Evolutionary conservation across 306 rosid species (phyloP), one percentile per base, ranked within the genome.

Genomic region (Crotalaria pallida): DNA sequence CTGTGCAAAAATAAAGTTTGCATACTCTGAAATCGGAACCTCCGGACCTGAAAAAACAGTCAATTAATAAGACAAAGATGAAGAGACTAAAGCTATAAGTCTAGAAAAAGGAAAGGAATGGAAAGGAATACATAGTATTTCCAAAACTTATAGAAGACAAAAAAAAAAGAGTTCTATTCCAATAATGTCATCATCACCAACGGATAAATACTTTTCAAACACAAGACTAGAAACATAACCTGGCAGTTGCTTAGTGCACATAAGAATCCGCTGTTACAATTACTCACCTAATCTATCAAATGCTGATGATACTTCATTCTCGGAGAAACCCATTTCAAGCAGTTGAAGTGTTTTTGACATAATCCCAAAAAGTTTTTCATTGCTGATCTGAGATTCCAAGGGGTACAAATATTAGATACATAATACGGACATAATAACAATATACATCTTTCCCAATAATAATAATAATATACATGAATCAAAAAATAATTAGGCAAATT

Each of bases 261-360:
- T 44, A 47, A 36, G 57, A 69, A 69, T 66, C 13, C 18, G 71
- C 47, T 56, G 45, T 69, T 67, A 58, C n/a, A 66, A 77, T 61
- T 67, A 85, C 85, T 82, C 65, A 87, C 98, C 98, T 78, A 81
- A 76, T 76, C 52, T 88, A 79, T 94, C 98, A 41, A 94, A 67
- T 65, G 95, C 97, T 59, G 82, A 78, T 21, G 98, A 94, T 73
- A 94, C 92, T 84, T 94, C 92, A 49, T 58, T 81, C 86, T 94
- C 97, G 24, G 95, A 85, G 83, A 94, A 94, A 57, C 98, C 98
- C 95, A 94, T 94, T 81, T 91, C 91, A 72, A 94, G 91, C 84
- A 94, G 83, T 8, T 78, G 84, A 62, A 94, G 88, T 9, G 97
- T 85, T 82, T 85, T 91, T 71, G 85, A 96, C 98, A 90, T 94